Evolutionary conservation across 768 basidiomycete species (phyloP), one percentile per base, ranked within the genome.

Genomic region (Boletus tomentosulus): DNA sequence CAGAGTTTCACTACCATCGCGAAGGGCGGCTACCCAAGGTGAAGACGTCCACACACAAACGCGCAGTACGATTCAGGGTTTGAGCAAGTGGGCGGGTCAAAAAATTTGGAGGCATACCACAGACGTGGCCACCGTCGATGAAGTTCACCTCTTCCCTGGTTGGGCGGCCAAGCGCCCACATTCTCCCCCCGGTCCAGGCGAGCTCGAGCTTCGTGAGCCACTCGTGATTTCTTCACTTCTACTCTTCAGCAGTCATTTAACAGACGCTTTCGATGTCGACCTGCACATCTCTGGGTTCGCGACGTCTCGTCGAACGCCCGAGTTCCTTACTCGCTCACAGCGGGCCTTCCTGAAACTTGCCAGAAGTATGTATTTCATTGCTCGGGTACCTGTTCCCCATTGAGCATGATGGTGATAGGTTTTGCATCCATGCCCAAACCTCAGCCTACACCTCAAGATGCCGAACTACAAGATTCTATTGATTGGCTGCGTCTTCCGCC

Each of bases 251-350:
- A 2, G 1, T 9, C 10, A 38, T 13, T 55, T 16, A 41, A 12
- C 51, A 81, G 83, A 73, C 41, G 69, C 82, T 4, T 93, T 91
- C 59, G 82, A 86, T 48, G 68, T 94, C 4, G 83, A 87, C 41
- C 72, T 92, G 0, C 86, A 83, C 45, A 74, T 92, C 8, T 89
- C 90, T 13, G 93, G 92, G 0, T 91, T 83, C 59, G 90, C 87
- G 0, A 76, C 84, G 15, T 81, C 76, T 46, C 73, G 81, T 41
- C 78, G 82, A 41, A 74, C 80, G 1, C 76, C 81, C 3, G 85
- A 85, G 50, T 72, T 76, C 42, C 78, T 84, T 1, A 85, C 83
- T 51, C 83, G 91, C 5, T 82, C 89, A 1, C 91, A 93, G 56
- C 78, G 81, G 13, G 82, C 89, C 1, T 88, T 95, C 60, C 75